Conservation (phyloP, 805 yeast genomes). For the Candida pseudoglaebosa region DNA sequence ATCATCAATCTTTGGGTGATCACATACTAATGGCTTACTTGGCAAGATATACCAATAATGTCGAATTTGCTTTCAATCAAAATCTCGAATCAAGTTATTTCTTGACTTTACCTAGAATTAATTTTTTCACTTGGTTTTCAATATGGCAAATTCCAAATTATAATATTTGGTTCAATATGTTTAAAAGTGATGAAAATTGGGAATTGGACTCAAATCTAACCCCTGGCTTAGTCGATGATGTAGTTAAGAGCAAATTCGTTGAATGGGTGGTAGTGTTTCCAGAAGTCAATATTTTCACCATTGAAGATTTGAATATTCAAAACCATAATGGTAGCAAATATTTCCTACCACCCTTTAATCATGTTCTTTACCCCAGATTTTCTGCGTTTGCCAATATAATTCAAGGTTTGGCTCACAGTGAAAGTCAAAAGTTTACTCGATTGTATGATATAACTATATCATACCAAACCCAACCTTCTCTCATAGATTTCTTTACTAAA, state of each 20-base stretch:
- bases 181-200: conserved; percentile 70
- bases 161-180: conserved; percentile 41
- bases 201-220: conserved; percentile 40
- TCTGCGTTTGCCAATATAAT: conserved; percentile 52
- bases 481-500: conserved; percentile 27
- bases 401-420: conserved; percentile 30
- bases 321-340: conserved; percentile 50
- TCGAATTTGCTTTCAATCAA: conserved; percentile 1
- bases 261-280: conserved; percentile 78
- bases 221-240: conserved; percentile 30
- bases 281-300: conserved; percentile 71
- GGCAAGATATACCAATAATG: conserved; percentile 25
- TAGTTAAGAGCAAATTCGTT: conserved; percentile 33
- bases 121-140: conserved; percentile 68
- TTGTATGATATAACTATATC: conserved; percentile 56
- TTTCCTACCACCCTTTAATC: conserved; percentile 55
- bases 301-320: conserved; percentile 47
- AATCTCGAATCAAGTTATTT: conserved; percentile 4
- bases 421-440: conserved; percentile 34
- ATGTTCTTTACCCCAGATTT: conserved; percentile 77
- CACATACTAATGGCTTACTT: conserved; percentile 49
- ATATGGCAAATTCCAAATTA: conserved; percentile 60
- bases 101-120: conserved; percentile 40
- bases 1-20: conserved; percentile 70
- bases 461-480: conserved; percentile 34